A percentile compares a stretch with the other conserved stretches of the same genome.
phyloP scores from a whole-genome alignment of 495 filamentous ascomycete species.

The Xylaria nigripes region DNA sequence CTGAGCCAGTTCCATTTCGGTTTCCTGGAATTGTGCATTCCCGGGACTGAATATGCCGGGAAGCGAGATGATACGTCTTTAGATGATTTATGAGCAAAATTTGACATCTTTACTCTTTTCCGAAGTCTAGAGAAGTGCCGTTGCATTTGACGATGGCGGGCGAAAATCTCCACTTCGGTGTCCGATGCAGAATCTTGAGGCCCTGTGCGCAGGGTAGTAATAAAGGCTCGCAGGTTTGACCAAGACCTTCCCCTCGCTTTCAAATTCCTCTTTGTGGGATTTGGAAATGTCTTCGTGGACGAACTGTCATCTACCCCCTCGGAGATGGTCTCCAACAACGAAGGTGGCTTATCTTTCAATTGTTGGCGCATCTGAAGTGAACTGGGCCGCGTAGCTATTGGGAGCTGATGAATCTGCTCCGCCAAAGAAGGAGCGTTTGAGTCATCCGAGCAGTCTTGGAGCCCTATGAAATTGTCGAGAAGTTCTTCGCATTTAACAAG shows the following conservation, averaged over 20 bases:
- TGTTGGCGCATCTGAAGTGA: constrained; percentile 6
- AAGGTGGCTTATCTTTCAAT: neutral
- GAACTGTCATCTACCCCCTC: neutral
- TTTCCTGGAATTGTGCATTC: neutral
- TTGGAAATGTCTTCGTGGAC: neutral
- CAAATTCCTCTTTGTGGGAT: neutral
- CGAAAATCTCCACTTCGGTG: neutral
- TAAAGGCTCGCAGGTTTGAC: constrained; percentile 6
- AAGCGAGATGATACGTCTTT: neutral
- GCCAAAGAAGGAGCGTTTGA: neutral
- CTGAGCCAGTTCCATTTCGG: neutral
- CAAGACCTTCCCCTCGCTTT: constrained; percentile 7
- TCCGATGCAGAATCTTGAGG: neutral
- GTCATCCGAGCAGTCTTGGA: neutral
- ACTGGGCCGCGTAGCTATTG: constrained; percentile 10
- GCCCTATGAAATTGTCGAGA: constrained; percentile 3
- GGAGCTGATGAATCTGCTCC: constrained; percentile 3
- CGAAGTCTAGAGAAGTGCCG: neutral
- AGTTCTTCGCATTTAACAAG: constrained; percentile 7
- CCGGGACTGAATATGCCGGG: neutral
- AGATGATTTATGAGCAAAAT: neutral
- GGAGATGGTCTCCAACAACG: neutral
- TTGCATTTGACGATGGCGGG: neutral
- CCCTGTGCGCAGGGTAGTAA: constrained; percentile 1
- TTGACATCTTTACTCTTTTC: neutral